Conservation (phyloP, 83 land plant genomes). For the Thuja plicata region DNA sequence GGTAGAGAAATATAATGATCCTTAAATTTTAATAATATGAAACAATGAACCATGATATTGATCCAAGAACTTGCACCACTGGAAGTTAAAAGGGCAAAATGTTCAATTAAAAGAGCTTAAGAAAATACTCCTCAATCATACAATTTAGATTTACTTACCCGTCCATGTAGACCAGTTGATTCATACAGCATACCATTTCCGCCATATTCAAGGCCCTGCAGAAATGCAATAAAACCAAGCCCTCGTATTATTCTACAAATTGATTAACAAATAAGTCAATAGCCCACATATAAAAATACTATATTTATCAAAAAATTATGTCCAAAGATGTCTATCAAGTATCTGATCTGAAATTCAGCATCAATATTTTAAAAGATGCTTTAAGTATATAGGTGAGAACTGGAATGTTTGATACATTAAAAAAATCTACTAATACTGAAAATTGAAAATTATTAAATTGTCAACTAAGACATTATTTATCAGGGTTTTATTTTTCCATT, state of each 20-base stretch:
- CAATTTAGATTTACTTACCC: conserved; percentile 30
- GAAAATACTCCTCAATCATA: neutral
- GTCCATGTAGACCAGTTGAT: conserved; percentile 72
- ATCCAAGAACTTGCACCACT: neutral
- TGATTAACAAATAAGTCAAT: neutral
- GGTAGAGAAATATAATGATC: neutral
- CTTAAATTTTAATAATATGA: neutral
- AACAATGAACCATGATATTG: neutral
- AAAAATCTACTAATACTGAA: neutral
- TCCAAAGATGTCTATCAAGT: neutral
- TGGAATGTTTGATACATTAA: neutral
- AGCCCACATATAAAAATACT: neutral
- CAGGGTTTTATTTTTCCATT: neutral
- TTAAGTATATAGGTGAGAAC: neutral
- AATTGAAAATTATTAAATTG: neutral
- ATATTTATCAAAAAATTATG: neutral
- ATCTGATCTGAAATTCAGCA: neutral
- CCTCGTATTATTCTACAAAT: neutral
- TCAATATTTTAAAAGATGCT: neutral
- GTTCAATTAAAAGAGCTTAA: neutral
- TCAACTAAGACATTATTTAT: neutral
- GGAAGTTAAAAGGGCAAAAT: neutral
- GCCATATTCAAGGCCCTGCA: conserved; percentile 71
- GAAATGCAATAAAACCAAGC: conserved; percentile 10
- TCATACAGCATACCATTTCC: conserved; percentile 73